These are phyloP conservation scores for Daldinia bambusicola DNA, from an alignment of 495 filamentous ascomycete species.

Conservation along the genomic window DNA sequence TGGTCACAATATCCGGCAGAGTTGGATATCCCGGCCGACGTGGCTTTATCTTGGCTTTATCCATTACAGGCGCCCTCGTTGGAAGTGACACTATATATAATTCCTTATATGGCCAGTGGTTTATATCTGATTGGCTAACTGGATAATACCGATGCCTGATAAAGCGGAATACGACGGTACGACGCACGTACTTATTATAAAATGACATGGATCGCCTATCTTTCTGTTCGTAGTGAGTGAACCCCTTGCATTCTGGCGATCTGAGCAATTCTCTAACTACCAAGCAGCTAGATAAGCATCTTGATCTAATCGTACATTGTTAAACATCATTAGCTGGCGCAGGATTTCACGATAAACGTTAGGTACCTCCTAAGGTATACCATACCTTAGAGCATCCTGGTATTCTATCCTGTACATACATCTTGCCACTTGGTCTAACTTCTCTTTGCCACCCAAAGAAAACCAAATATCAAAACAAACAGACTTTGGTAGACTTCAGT, in stretches of 20 bases:
- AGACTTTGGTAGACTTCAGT: not conserved
- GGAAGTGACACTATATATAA: constrained; percentile 10
- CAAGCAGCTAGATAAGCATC: no score
- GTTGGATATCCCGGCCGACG: constrained; percentile 21
- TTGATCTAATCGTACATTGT: not conserved
- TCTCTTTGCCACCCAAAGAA: not conserved
- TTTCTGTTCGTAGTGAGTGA: not conserved
- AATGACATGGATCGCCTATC: not conserved
- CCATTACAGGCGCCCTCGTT: constrained; percentile 13
- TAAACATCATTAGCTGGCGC: no score
- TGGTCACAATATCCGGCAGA: constrained; percentile 10
- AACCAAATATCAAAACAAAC: not conserved
- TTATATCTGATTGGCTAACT: constrained; percentile 19
- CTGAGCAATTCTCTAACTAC: no score
- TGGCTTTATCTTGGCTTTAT: constrained; percentile 35
- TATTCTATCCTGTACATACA: no score
- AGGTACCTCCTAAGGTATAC: no score
- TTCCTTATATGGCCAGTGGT: constrained; percentile 9
- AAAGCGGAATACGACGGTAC: not conserved
- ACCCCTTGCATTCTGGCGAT: no score
- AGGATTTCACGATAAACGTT: no score
- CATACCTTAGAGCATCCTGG: no score
- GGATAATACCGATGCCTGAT: not conserved
- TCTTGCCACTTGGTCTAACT: no score
- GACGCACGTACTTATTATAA: constrained; percentile 11